These are phyloP conservation scores for Candida pini DNA, from an alignment of 805 yeast species.

Conservation along the genomic window DNA sequence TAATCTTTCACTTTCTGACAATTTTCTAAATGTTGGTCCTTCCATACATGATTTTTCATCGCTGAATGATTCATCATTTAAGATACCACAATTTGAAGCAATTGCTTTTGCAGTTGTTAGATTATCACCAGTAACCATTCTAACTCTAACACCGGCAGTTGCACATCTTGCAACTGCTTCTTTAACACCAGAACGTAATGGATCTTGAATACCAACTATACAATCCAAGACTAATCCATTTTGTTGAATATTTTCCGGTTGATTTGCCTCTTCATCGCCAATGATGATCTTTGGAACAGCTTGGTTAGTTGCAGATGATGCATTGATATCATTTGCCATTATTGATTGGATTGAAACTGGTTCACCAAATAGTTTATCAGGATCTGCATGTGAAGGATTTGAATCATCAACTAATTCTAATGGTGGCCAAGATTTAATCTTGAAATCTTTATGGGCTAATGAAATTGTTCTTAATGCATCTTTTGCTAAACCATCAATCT, in stretches of 20 bases:
- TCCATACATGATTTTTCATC: conserved; percentile 72
- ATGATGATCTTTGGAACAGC: conserved; percentile 18
- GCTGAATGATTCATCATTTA: conserved; percentile 43
- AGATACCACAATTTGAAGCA: conserved; percentile 79
- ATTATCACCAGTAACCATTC: conserved; percentile 99
- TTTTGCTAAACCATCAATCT: conserved; percentile 51
- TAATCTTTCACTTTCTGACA: conserved; percentile 50
- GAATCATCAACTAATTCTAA: conserved; percentile 31
- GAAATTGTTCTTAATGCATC: conserved; percentile 85
- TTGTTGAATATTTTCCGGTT: conserved; percentile 4
- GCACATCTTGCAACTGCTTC: conserved; percentile 83
- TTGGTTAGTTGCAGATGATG: conserved; percentile 8
- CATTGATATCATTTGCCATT: conserved; percentile 14
- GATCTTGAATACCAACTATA: conserved; percentile 92
- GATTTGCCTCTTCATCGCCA: conserved; percentile 6
- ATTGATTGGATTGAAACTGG: conserved; percentile 13
- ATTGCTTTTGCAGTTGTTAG: conserved; percentile 87
- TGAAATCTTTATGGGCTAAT: conserved; percentile 74
- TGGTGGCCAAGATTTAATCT: conserved; percentile 60
- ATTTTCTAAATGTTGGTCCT: conserved; percentile 81
- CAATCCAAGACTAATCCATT: conserved; percentile 54
- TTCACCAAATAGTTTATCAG: conserved; percentile 35
- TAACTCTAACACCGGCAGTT: conserved; percentile 86
- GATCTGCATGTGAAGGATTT: conserved; percentile 37
- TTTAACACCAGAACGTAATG: conserved; percentile 84